These are phyloP conservation scores for Amaranthus cruentus DNA, from an alignment of 148 eudicot genomes.

Conservation along the genomic window DNA sequence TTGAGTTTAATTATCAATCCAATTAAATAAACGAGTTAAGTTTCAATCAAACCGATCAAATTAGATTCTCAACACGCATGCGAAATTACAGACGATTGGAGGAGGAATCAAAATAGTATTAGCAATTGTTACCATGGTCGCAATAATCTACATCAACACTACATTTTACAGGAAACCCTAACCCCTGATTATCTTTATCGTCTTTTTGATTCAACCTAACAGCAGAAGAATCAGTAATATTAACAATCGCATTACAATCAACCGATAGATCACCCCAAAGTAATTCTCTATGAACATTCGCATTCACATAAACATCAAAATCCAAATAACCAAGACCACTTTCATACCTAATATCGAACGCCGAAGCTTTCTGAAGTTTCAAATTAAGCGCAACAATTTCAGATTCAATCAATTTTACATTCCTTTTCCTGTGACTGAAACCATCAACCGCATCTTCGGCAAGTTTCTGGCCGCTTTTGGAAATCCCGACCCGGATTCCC, in stretches of 20 bases:
- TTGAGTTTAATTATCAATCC: too few relatives aligned
- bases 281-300: neutral
- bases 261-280: neutral
- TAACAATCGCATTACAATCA: constrained; percentile 2
- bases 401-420: neutral
- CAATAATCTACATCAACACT: too few relatives aligned
- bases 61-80: too few relatives aligned
- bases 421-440: neutral
- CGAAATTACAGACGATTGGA: too few relatives aligned
- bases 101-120: too few relatives aligned
- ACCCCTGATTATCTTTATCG: too few relatives aligned
- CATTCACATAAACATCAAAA: neutral
- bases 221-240: neutral
- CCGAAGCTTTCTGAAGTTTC: neutral
- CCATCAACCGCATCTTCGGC: neutral
- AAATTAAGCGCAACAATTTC: neutral
- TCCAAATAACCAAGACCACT: constrained; percentile 6
- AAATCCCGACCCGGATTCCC: neutral
- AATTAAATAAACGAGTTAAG: too few relatives aligned
- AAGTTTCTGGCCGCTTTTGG: constrained; percentile 1
- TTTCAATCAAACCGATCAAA: too few relatives aligned
- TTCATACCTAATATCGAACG: constrained; percentile 2
- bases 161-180: too few relatives aligned
- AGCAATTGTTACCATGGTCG: too few relatives aligned
- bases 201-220: too few relatives aligned